Percentiles rank a stretch among this genome's conserved stretches.
Evolutionary conservation across 1,284 basidiomycete genomes (phyloP).

Genomic region (Cryptococcus wingfieldii): DNA sequence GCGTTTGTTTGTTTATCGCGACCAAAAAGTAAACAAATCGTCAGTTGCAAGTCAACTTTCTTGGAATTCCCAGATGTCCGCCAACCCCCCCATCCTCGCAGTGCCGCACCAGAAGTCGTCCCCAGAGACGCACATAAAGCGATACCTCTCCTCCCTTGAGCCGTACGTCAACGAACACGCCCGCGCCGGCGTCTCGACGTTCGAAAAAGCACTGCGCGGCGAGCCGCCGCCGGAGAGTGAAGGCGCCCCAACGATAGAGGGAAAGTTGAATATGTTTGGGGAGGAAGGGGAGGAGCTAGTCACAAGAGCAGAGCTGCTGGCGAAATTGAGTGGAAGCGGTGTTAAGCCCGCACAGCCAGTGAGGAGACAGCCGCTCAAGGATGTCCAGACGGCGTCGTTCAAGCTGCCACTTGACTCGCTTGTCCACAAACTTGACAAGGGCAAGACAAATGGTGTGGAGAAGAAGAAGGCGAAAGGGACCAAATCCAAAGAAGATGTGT

Average conservation of each 20-base stretch:
- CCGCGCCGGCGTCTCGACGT: background rate
- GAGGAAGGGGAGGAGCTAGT: background rate
- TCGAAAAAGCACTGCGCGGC: background rate
- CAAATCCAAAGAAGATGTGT: background rate
- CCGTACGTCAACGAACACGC: slow-evolving; percentile 6
- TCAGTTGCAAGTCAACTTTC: background rate
- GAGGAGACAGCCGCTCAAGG: background rate
- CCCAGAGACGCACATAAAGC: slow-evolving; percentile 10
- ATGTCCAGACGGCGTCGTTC: background rate
- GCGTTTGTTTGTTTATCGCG: background rate
- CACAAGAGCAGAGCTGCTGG: background rate
- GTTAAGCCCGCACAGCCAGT: background rate
- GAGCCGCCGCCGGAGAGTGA: background rate
- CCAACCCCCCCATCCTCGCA: slow-evolving; percentile 20
- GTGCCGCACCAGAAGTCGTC: slow-evolving; percentile 11
- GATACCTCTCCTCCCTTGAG: slow-evolving; percentile 16
- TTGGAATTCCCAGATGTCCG: slow-evolving; percentile 10
- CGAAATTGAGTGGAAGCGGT: background rate
- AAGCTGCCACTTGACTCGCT: background rate
- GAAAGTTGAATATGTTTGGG: background rate
- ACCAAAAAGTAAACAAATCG: background rate
- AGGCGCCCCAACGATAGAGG: background rate
- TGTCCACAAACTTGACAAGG: background rate
- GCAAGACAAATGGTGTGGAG: background rate
- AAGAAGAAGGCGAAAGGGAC: background rate